Evolutionary conservation across 192 early-diverging fungal genomes (phyloP), one percentile per base, ranked within the genome.

Genomic region (Coemansia sp.): DNA sequence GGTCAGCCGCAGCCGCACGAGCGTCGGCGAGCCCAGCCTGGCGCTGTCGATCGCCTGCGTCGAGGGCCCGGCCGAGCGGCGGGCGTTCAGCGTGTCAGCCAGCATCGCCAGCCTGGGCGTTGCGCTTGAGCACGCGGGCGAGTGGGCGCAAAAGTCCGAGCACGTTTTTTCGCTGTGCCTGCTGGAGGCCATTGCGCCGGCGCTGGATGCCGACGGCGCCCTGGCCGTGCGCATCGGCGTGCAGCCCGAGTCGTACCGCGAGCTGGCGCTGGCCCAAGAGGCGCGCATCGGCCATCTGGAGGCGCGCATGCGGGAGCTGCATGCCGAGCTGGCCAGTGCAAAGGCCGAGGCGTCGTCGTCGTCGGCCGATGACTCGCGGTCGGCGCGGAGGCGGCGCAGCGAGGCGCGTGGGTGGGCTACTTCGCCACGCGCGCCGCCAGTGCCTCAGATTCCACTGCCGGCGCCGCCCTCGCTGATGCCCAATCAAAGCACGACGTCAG

Each of bases 351-450:
- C 27, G 3, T 27, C 47, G 40, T 60, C 36, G 34, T 24, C 11
- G 47, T 6, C 55, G 38, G 24, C 68, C 66, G 36, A 65, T 33
- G 68, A 67, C 36, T 57, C 61, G 16, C 31, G 41, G 22, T 41
- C 73, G 4, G 38, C 40, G 43, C 40, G 75, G 1, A 61, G 76
- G 16, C 29, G 58, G 13, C 63, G 76, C 49, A 75, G 65, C 67
- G 78, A 80, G 18, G 40, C 53, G 18, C 66, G 67, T 18, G 78
- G 78, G 16, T 80, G 78, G 78, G 78, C 78, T 3, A 80, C 78
- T 13, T 80, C 78, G 52, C 78, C 78, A 1, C 46, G 78, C 24
- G 50, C 64, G 15, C 27, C 62, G n/a, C 67, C 68, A 41, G 67
- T 62, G 68, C 40, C 60, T 46, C 60, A 31, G 31, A 58, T 70